Conservation (phyloP, 495 filamentous ascomycete genomes). For the Hypoxylon fuscum region DNA sequence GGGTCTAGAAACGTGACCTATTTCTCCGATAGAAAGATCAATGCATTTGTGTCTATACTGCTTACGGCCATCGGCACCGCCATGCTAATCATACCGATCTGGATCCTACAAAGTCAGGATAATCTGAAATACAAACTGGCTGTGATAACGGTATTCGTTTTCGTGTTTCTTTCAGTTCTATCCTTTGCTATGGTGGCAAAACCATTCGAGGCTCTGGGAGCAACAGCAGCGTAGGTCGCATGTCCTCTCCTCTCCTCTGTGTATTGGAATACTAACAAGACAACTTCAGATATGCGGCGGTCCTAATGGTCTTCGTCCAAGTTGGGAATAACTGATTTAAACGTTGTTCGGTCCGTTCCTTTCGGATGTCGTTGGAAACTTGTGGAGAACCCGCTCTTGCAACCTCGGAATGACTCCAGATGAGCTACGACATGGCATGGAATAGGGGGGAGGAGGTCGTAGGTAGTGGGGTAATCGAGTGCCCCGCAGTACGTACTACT, state of each 20-base stretch:
- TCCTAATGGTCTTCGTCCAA: constrained; percentile 50
- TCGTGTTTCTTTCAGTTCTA: constrained; percentile 39
- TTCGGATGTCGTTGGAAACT: too few species aligned
- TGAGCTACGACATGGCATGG: not conserved
- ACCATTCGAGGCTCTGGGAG: constrained; percentile 45
- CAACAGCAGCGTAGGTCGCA: constrained; percentile 45
- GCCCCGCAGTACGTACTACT: not conserved
- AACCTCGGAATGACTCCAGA: too few species aligned
- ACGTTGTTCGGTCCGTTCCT: too few species aligned
- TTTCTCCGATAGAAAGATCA: too few species aligned
- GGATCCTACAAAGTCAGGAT: constrained; percentile 35
- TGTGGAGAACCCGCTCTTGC: too few species aligned
- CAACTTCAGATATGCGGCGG: constrained; percentile 43
- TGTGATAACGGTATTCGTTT: constrained; percentile 44
- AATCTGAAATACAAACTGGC: constrained; percentile 25
- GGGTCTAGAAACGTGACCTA: constrained; percentile 29
- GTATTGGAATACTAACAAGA: not conserved
- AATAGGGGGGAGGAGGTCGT: not conserved
- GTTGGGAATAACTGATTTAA: constrained; percentile 10
- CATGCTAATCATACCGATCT: constrained; percentile 46
- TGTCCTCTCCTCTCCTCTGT: not conserved
- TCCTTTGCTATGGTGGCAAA: constrained; percentile 37
- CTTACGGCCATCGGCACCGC: constrained; percentile 38
- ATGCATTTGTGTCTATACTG: constrained; percentile 31
- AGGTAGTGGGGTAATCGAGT: not conserved